Conservation (phyloP, 148 eudicot genomes). For the Arctostaphylos glauca region DNA sequence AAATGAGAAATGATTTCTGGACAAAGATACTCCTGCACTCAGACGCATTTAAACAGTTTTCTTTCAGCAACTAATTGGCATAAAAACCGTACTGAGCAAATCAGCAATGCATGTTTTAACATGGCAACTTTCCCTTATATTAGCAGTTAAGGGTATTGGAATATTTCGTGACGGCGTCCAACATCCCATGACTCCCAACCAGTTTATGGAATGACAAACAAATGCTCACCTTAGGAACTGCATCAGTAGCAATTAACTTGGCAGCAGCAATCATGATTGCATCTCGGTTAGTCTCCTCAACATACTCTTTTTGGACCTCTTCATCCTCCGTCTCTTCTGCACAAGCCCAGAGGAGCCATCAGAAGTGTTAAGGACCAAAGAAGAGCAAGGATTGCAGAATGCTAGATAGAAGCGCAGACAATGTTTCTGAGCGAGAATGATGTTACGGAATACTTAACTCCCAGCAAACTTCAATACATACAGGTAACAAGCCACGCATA, state of each 20-base stretch:
- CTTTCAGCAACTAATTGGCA: neutral
- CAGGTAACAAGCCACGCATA: neutral
- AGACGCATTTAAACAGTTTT: constrained; percentile 11
- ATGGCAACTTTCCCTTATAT: neutral
- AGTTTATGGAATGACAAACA: neutral
- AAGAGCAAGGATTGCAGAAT: constrained; percentile 3
- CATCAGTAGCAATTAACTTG: constrained; percentile 63
- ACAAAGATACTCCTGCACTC: constrained; percentile 71
- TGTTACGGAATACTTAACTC: neutral
- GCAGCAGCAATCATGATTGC: constrained; percentile 77
- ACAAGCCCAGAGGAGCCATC: neutral
- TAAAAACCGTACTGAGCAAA: neutral
- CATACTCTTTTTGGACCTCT: constrained; percentile 74
- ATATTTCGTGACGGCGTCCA: neutral
- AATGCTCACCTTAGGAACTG: constrained; percentile 65
- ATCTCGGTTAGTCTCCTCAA: constrained; percentile 81
- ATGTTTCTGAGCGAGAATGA: neutral
- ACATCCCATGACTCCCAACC: constrained; percentile 2
- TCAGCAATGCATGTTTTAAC: neutral
- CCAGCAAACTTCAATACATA: neutral
- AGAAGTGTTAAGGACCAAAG: neutral
- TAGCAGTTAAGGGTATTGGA: neutral
- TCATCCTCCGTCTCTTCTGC: constrained; percentile 79
- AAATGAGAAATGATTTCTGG: constrained; percentile 83
- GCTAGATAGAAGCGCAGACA: neutral